phyloP scores from a whole-genome alignment of 2,329 filamentous ascomycete species.

The Acephala macrosclerotiorum region DNA sequence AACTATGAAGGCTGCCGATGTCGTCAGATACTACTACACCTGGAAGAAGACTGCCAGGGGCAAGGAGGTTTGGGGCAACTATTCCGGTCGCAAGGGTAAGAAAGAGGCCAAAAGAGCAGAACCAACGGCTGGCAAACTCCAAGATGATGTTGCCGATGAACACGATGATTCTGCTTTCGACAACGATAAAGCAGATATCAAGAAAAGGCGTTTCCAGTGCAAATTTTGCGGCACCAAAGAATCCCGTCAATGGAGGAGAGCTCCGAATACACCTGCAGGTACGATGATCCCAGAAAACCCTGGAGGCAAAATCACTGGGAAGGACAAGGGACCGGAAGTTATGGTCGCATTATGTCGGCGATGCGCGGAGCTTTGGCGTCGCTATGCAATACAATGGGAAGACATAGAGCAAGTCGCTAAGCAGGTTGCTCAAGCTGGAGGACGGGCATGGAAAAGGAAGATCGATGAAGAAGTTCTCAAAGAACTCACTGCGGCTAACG shows the following conservation, averaged over 20 bases:
- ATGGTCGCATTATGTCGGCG: conserved; percentile 87
- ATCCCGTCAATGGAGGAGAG: conserved; percentile 90
- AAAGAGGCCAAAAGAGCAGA: conserved; percentile 82
- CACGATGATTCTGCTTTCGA: conserved; percentile 97
- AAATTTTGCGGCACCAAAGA: conserved; percentile 86
- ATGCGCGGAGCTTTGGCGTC: conserved; percentile 92
- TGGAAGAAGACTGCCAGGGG: conserved; percentile 96
- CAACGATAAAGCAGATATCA: conserved; percentile 76
- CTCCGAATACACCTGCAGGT: conserved; percentile 78
- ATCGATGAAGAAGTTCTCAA: conserved; percentile 90
- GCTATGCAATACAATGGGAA: conserved; percentile 96
- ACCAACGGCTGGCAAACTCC: conserved; percentile 75
- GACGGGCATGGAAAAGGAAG: conserved; percentile 84
- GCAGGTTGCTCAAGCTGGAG: conserved; percentile 81
- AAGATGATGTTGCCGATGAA: conserved; percentile 92
- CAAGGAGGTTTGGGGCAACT: conserved; percentile 88
- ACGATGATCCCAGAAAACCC: conserved; percentile 72
- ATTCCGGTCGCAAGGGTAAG: conserved; percentile 85
- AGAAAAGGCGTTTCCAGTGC: conserved; percentile 87
- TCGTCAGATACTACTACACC: conserved; percentile 94
- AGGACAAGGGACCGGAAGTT: conserved; percentile 79
- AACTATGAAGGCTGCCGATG: conserved; percentile 77
- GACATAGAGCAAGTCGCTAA: conserved; percentile 90
- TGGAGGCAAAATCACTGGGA: conserved; percentile 64
- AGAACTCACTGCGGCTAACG: conserved; percentile 71